phyloP scores from a whole-genome alignment of 139 green algal species.

The Chlamydomonas sphaeroides region DNA sequence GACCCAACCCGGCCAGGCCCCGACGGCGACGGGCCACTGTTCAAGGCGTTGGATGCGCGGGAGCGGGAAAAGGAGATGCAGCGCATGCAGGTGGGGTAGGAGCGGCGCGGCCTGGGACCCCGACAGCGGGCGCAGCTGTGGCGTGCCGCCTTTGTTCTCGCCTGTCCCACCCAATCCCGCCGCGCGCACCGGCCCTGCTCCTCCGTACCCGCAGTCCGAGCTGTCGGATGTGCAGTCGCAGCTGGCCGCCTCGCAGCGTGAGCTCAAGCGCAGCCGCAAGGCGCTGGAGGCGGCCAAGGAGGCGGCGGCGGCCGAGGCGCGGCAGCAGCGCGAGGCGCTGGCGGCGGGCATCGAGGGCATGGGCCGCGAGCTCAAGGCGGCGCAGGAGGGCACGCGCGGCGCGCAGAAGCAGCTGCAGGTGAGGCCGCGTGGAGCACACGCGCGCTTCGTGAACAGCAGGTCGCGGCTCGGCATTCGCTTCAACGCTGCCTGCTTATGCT shows the following conservation, averaged over 20 bases:
- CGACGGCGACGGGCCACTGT: constrained; percentile 30
- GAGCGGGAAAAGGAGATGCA: constrained; percentile 42
- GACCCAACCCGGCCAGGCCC: no score
- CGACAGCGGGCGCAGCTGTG: no score
- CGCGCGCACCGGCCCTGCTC: no score
- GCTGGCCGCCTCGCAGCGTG: background rate
- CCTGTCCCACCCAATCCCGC: no score
- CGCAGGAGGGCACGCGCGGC: background rate
- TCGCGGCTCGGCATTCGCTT: background rate
- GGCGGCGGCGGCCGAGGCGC: constrained; percentile 9
- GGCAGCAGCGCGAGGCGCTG: constrained; percentile 3
- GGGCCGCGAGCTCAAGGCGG: background rate
- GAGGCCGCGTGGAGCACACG: background rate
- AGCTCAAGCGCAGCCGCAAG: constrained; percentile 26
- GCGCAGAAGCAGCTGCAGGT: constrained; percentile 32
- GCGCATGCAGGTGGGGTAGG: background rate
- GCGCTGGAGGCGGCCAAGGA: constrained; percentile 2
- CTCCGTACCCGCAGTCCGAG: background rate
- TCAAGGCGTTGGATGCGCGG: constrained; percentile 34
- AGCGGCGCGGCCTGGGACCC: no score
- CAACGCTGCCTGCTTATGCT: background rate
- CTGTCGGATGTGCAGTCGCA: constrained; percentile 14
- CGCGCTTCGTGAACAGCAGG: background rate
- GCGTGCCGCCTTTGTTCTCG: no score
- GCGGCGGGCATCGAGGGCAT: constrained; percentile 13